These are phyloP conservation scores for Ajuga reptans DNA, from an alignment of 305 asterid species.

Conservation along the genomic window DNA sequence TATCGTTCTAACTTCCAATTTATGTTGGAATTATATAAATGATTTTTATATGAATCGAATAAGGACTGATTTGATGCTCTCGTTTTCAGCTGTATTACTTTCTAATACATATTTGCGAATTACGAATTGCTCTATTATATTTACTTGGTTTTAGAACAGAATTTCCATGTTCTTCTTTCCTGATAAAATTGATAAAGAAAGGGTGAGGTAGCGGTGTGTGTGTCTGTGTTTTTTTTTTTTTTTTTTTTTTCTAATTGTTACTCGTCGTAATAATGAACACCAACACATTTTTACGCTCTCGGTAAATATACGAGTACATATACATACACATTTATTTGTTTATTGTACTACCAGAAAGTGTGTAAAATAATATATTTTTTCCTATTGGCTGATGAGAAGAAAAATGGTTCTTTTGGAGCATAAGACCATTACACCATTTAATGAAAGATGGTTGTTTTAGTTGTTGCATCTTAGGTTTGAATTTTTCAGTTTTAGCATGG, in stretches of 20 bases:
- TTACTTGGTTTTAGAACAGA: neutral
- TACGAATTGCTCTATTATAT: neutral
- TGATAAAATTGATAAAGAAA: neutral
- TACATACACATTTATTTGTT: neutral
- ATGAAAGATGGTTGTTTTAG: slow-evolving; percentile 1
- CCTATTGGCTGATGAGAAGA: neutral
- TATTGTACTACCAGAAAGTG: neutral
- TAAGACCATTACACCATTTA: neutral
- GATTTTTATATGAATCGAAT: neutral
- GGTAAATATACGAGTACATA: no score
- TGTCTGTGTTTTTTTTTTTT: neutral
- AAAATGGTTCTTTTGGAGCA: neutral
- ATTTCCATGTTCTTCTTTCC: neutral
- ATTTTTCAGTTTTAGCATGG: neutral
- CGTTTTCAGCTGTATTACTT: neutral
- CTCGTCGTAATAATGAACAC: neutral
- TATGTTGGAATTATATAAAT: neutral
- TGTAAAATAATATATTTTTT: neutral
- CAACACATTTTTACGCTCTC: no score
- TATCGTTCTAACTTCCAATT: neutral
- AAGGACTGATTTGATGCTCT: neutral
- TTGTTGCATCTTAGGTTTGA: slow-evolving; percentile 9
- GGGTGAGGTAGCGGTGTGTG: neutral
- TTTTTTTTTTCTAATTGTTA: neutral
- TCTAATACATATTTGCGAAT: neutral